Base-by-base conservation (phyloP, 441 rosid genomes). In the Gossypium gossypioides region DNA sequence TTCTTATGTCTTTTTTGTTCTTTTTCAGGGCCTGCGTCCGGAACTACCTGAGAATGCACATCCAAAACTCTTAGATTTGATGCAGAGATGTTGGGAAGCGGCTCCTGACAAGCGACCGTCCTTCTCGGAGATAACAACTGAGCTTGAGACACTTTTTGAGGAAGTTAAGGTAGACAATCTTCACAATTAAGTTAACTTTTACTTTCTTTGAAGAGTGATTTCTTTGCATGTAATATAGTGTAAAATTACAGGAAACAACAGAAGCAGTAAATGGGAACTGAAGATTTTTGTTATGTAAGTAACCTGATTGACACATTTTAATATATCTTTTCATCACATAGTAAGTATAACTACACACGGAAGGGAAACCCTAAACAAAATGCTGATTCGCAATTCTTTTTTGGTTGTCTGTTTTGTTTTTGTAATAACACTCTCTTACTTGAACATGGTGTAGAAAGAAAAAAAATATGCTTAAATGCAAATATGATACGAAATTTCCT, bases 71-170 rank as follows among this genome's bases (percentile, higher is more conserved):
- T 21, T 78, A 9, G 83, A 80, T 21, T 67, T 88, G 82, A 88
- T 90, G 90, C 85, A 81, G 78, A 84, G 86, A 82, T 90, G 96
- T 72, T 90, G 96, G 93, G 91, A 87, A 65, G 78, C 82, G 8
- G 78, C 42, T 74, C 88, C 93, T 22, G 69, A 44, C 19, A 74
- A 69, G 34, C 83, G 96, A 55, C 96, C 90, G 15, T 71, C 90
- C 54, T 86, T 90, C 76, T 76, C 85, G 1, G 86, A 85, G 71
- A 83, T 88, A 71, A 60, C 63, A 56, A 52, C 72, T 51, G 91
- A 90, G 69, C 88, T 90, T 19, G 89, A 84, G 72, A 67, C 15
- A n/a, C 79, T 88, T 72, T 66, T 82, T 18, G 68, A 60, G 34
- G 86, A 90, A 79, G 79, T 56, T 76, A 63, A 84, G 93, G 93